A percentile compares a stretch with the other conserved stretches of the same genome.
phyloP scores from a whole-genome alignment of 805 yeast species.

The Kockiozyma suomiensis region DNA sequence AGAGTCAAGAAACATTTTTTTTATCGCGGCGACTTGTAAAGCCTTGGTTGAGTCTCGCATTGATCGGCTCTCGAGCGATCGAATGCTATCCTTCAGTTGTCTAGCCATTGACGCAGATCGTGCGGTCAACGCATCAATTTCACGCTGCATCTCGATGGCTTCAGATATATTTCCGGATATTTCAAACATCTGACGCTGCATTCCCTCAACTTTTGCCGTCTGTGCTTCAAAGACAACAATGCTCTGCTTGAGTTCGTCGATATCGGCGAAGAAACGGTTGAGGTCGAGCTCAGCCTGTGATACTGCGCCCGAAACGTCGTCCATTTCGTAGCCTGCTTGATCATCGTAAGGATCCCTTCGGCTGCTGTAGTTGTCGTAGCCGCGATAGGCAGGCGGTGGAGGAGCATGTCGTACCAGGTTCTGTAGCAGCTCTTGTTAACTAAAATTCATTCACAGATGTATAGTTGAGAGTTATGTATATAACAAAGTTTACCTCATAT shows the following conservation, averaged over 20 bases:
- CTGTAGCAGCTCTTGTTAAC: background rate
- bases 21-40: conserved; percentile 6
- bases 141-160: background rate
- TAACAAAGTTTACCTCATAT: background rate
- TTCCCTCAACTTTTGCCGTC: conserved; percentile 4
- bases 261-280: conserved; percentile 7
- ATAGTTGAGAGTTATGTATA: background rate
- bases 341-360: background rate
- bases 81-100: conserved; percentile 5
- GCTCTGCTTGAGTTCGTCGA: conserved; percentile 10
- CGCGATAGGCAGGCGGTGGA: conserved; percentile 5
- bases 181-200: conserved; percentile 8
- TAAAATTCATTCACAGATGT: no score
- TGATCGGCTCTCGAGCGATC: conserved; percentile 1
- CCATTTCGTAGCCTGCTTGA: conserved; percentile 10
- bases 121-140: conserved; percentile 10
- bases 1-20: background rate
- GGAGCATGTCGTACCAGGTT: conserved; percentile 3
- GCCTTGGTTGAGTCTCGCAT: conserved; percentile 12
- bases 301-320: background rate
- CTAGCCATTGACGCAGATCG: background rate
- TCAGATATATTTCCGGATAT: background rate
- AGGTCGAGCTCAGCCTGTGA: conserved; percentile 7
- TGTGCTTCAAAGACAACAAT: background rate
- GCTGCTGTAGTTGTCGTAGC: conserved; percentile 1